Conservation (phyloP, 2,329 filamentous ascomycete genomes). For the Lasiodiplodia sp. region DNA sequence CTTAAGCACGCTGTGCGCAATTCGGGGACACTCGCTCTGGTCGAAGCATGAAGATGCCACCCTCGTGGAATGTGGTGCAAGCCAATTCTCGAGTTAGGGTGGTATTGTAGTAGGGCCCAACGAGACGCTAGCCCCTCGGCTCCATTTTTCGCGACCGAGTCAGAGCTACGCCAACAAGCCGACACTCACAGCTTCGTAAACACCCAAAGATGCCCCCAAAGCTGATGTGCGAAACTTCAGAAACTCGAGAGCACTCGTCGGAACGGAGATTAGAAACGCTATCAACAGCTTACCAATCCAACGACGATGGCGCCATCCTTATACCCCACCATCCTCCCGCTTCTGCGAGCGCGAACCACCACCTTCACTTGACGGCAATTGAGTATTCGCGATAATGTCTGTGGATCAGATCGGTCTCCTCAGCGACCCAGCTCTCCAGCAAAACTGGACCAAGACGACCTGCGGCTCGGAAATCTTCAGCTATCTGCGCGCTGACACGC, state of each 20-base stretch:
- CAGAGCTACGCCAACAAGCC: neutral
- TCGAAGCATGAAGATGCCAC: neutral
- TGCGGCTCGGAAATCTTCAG: conserved; percentile 3
- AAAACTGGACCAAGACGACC: neutral
- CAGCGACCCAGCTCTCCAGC: neutral
- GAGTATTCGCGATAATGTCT: neutral
- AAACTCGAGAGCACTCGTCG: neutral
- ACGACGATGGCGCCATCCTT: neutral
- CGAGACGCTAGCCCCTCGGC: neutral
- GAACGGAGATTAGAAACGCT: neutral
- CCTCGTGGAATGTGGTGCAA: neutral
- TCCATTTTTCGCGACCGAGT: neutral
- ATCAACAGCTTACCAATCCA: neutral
- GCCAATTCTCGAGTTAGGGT: neutral
- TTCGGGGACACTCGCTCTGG: neutral
- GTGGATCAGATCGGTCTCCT: neutral
- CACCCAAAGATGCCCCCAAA: neutral
- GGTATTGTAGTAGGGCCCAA: too few species aligned
- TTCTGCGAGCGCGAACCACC: neutral
- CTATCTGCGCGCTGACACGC: neutral
- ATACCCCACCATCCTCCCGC: neutral
- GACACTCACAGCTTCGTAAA: neutral
- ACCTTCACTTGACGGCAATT: neutral
- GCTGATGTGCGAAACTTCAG: neutral
- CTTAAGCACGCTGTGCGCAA: neutral